Conservation (phyloP, 1,139 yeast genomes). For the Blastobotrys persicus region DNA sequence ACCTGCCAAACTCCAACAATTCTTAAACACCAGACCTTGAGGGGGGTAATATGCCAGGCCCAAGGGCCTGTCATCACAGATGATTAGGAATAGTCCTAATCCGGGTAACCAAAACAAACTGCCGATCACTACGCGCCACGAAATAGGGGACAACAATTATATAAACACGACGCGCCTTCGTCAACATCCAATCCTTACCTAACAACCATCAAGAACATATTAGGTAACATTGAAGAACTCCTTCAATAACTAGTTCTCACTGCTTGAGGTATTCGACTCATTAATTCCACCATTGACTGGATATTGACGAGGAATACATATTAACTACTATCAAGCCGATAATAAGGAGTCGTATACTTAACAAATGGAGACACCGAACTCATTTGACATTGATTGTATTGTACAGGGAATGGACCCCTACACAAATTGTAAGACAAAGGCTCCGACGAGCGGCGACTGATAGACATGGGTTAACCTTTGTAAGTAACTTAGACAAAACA, state of each 20-base stretch:
- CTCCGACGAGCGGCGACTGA: no score
- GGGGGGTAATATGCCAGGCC: not conserved
- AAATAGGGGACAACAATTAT: not conserved
- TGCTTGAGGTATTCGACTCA: not conserved
- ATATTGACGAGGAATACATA: not conserved
- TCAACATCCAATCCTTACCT: not conserved
- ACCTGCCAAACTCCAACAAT: not conserved
- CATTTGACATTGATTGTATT: no score
- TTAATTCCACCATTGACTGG: not conserved
- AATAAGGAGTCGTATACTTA: no score
- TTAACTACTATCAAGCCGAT: not conserved
- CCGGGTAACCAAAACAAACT: not conserved
- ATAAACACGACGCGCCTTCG: not conserved
- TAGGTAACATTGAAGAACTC: no score
- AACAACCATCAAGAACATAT: no score
- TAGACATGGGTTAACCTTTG: no score
- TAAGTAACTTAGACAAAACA: no score
- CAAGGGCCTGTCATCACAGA: not conserved
- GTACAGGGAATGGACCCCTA: no score
- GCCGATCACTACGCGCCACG: not conserved
- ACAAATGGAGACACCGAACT: no score
- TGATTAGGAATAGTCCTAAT: slow-evolving; percentile 1
- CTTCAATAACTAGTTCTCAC: not conserved
- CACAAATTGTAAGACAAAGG: no score
- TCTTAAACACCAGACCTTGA: not conserved